A percentile compares a stretch with the other conserved stretches of the same genome.
These are phyloP conservation scores for Acer campestre DNA, from an alignment of 345 rosid species.

Conservation along the genomic window DNA sequence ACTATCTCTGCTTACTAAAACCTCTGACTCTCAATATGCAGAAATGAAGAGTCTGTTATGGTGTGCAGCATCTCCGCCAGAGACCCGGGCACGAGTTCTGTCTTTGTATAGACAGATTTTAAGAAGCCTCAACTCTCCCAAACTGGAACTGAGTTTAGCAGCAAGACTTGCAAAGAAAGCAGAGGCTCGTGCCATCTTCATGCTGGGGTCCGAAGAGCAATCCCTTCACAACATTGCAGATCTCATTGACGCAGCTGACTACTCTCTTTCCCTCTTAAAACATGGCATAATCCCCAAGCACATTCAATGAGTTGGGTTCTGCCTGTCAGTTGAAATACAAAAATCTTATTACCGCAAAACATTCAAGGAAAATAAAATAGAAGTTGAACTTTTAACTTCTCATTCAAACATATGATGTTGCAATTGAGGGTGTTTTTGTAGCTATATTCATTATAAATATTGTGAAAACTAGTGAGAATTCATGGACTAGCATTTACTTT, in stretches of 20 bases:
- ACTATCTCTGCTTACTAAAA: too few relatives aligned
- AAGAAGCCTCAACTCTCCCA: constrained; percentile 49
- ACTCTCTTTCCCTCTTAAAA: constrained; percentile 41
- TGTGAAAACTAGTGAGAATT: background rate
- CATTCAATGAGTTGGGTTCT: constrained; percentile 26
- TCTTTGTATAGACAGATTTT: constrained; percentile 49
- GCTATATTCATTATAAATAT: background rate
- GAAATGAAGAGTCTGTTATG: too few relatives aligned
- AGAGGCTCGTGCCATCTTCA: constrained; percentile 48
- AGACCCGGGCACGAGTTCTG: too few relatives aligned
- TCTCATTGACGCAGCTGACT: constrained; percentile 45
- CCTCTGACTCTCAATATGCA: too few relatives aligned
- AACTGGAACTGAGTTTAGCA: constrained; percentile 43
- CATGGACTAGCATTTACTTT: background rate
- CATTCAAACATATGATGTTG: too few relatives aligned
- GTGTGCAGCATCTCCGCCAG: too few relatives aligned
- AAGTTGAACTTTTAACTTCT: too few relatives aligned
- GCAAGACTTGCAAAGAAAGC: constrained; percentile 57
- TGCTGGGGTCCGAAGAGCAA: constrained; percentile 45
- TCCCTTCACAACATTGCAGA: constrained; percentile 49
- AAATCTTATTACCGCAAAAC: too few relatives aligned
- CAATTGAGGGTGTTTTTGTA: too few relatives aligned
- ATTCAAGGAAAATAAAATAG: too few relatives aligned
- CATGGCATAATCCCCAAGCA: constrained; percentile 49
- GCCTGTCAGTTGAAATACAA: background rate